phyloP scores from a whole-genome alignment of 2,329 filamentous ascomycete species.

The Neophaeococcomyces mojaviensis region DNA sequence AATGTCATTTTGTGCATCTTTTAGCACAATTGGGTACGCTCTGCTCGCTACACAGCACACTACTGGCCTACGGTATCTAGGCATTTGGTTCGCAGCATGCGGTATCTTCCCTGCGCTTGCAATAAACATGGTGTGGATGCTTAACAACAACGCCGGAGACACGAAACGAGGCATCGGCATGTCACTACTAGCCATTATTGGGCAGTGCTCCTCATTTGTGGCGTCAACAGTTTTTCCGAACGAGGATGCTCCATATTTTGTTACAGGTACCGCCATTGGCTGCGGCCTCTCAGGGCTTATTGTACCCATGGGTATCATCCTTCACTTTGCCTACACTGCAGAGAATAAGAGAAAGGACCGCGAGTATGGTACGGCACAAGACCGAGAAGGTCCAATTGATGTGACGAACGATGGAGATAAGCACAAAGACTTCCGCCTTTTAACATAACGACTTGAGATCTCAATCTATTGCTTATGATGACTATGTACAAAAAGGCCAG shows the following conservation, averaged over 20 bases:
- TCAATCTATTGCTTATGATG: too few relatives aligned
- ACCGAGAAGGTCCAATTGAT: too few relatives aligned
- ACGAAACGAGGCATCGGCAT: slow-evolving; percentile 18
- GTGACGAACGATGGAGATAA: too few relatives aligned
- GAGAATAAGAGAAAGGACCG: too few relatives aligned
- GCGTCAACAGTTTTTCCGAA: slow-evolving; percentile 55
- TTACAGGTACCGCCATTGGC: too few relatives aligned
- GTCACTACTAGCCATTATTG: slow-evolving; percentile 67
- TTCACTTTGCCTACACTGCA: too few relatives aligned
- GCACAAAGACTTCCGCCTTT: too few relatives aligned
- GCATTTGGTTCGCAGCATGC: slow-evolving; percentile 48
- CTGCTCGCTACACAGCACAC: slow-evolving; percentile 52
- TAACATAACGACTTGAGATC: too few relatives aligned
- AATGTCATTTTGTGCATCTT: slow-evolving; percentile 48
- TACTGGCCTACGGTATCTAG: slow-evolving; percentile 44
- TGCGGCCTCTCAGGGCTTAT: too few relatives aligned
- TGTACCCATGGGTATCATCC: too few relatives aligned
- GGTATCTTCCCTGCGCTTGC: slow-evolving; percentile 62
- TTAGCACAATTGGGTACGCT: slow-evolving; percentile 57
- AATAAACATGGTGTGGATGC: slow-evolving; percentile 63
- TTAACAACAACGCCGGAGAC: slow-evolving; percentile 32
- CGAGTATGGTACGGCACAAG: too few relatives aligned
- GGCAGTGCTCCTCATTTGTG: slow-evolving; percentile 67
- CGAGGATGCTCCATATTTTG: slow-evolving; percentile 29
- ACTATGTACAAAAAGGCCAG: too few relatives aligned